Percentiles rank a stretch among this genome's conserved stretches.
These are phyloP conservation scores for Ophiostoma australiae DNA, from an alignment of 2,329 filamentous ascomycete species.

Conservation along the genomic window DNA sequence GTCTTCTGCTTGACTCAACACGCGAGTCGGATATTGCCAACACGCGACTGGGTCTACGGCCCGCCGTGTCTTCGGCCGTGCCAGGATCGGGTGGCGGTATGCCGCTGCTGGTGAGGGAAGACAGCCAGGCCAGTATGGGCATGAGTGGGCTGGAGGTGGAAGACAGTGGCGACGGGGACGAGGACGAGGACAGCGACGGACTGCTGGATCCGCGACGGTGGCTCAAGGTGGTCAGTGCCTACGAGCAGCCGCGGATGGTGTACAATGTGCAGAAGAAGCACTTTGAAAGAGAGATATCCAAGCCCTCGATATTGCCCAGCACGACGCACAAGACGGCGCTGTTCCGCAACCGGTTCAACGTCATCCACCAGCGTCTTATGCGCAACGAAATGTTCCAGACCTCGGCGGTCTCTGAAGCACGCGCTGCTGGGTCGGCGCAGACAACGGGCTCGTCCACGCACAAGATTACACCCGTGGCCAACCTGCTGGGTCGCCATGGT, in stretches of 20 bases:
- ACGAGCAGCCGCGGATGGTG: conserved; percentile 72
- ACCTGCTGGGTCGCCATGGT: conserved; percentile 71
- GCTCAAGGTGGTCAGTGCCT: conserved; percentile 78
- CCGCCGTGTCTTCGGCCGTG: conserved; percentile 30
- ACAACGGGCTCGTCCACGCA: conserved; percentile 55
- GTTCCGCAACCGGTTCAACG: conserved; percentile 85
- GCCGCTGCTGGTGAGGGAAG: conserved; percentile 47
- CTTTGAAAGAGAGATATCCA: conserved; percentile 69
- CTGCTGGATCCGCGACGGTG: conserved; percentile 69
- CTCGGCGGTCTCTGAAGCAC: conserved; percentile 63
- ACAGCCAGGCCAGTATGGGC: conserved; percentile 62
- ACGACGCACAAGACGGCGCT: conserved; percentile 76
- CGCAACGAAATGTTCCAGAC: conserved; percentile 91
- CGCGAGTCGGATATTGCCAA: conserved; percentile 49
- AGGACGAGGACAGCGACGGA: conserved; percentile 57
- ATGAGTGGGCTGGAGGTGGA: conserved; percentile 52
- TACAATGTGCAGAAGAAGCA: conserved; percentile 83
- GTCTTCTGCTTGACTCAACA: conserved; percentile 55
- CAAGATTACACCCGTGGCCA: conserved; percentile 81
- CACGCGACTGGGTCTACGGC: conserved; percentile 52
- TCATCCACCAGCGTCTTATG: conserved; percentile 86
- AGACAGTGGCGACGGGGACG: conserved; percentile 55
- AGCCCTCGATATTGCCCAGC: conserved; percentile 67
- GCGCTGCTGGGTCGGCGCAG: conserved; percentile 40
- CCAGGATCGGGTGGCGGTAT: conserved; percentile 22